These are phyloP conservation scores for Cadophora malorum DNA, from an alignment of 2,329 filamentous ascomycete genomes.

Conservation along the genomic window DNA sequence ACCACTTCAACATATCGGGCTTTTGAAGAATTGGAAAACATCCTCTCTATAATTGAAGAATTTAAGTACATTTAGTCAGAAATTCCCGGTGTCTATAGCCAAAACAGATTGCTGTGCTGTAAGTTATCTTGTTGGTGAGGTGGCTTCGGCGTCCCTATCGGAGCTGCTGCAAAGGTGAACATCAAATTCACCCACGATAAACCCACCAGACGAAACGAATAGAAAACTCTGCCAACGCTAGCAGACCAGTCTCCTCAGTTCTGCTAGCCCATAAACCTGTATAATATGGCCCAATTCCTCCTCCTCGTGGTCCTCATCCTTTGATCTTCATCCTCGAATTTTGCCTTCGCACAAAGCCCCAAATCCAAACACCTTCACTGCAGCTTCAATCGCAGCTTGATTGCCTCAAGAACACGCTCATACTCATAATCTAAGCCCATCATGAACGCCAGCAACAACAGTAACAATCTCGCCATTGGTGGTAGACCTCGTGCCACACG, in stretches of 20 bases:
- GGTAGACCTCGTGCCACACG: background rate
- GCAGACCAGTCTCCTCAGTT: background rate
- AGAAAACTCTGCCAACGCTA: constrained; percentile 2
- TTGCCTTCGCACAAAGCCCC: background rate
- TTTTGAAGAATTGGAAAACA: background rate
- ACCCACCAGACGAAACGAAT: background rate
- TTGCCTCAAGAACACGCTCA: background rate
- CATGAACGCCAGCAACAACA: background rate
- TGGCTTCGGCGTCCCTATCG: background rate
- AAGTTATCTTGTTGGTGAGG: background rate
- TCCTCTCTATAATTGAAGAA: background rate
- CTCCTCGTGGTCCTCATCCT: background rate
- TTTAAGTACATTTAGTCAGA: background rate
- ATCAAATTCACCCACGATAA: constrained; percentile 5
- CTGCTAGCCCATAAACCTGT: background rate
- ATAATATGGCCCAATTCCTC: background rate
- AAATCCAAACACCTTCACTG: background rate
- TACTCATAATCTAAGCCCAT: background rate
- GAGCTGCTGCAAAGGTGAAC: background rate
- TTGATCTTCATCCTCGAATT: background rate
- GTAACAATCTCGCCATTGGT: background rate
- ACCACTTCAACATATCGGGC: background rate
- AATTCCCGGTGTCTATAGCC: background rate
- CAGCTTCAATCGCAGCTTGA: background rate
- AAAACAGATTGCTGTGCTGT: background rate